Base-by-base conservation (phyloP, 305 asterid species). In the Coffea humblotiana region DNA sequence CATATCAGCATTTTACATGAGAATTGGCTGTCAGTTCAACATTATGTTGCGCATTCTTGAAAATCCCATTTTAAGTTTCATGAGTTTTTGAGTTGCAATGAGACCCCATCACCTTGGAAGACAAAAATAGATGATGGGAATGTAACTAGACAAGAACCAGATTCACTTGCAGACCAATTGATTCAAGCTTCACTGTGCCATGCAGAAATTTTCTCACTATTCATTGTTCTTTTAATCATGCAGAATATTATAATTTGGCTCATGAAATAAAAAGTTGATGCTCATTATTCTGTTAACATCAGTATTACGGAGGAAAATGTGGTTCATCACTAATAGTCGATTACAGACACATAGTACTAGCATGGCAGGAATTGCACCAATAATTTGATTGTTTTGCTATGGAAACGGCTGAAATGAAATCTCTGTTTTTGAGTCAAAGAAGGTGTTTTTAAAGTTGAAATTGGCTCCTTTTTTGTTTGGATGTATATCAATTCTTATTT, bases 261-360 rank as follows among this genome's bases (percentile, higher is more conserved):
- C 27, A 2, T 6, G 23, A 72, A 14, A 11, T 29, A 14, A 29
- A 70, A 16, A 7, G 10, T 13, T 72, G 29, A 37, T 49, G 40
- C 37, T 64, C 40, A 27, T 60, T 12, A 51, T 58, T 32, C 63
- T 65, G 35, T 9, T 54, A 16, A 64, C 35, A 49, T 19, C 43
- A 49, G 8, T 47, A 79, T 79, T 56, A 72, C 64, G 68, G 23
- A 45, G 72, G 64, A 71, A 58, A 74, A 60, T 32, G 21, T 60
- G 78, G 49, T 23, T 48, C 77, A 60, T 43, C 32, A 64, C 65
- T 40, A 63, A 23, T n/a, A 49, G 52, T 37, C 35, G 52, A 77
- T 63, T 63, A 25, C 2, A 25, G 37, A 63, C 14, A 21, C 21
- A 67, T 77, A 72, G 35, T 66, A 23, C 74, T 49, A n/a, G 32